These are phyloP conservation scores for Elsinoe necatrix DNA, from an alignment of 2,329 filamentous ascomycete species.

Conservation along the genomic window DNA sequence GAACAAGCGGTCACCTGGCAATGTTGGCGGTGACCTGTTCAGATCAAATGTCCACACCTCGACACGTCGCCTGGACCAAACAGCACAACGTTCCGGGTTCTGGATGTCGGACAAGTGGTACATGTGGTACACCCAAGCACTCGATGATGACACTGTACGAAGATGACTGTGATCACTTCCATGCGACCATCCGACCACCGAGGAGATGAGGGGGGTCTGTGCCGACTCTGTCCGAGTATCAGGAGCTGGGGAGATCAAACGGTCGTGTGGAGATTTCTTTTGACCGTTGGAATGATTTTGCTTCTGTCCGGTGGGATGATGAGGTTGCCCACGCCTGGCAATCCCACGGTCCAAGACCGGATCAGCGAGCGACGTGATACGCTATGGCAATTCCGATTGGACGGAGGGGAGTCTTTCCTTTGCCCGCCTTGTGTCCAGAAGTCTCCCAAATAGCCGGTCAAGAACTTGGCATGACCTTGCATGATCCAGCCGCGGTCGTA, in stretches of 20 bases:
- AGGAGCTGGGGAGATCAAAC: background rate
- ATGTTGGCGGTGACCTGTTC: constrained; percentile 3
- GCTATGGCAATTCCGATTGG: constrained; percentile 1
- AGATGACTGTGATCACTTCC: background rate
- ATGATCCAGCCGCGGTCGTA: constrained; percentile 12
- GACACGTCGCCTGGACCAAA: background rate
- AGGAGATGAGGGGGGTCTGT: constrained; percentile 3
- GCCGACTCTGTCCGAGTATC: background rate
- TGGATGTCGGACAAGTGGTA: background rate
- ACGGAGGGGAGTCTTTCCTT: background rate
- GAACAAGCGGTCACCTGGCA: background rate
- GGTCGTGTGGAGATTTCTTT: constrained; percentile 5
- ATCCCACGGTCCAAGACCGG: constrained; percentile 8
- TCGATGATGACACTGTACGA: background rate
- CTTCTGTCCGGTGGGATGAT: constrained; percentile 5
- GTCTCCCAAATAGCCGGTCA: constrained; percentile 3
- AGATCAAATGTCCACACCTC: background rate
- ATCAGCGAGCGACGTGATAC: constrained; percentile 5
- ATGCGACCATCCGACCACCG: constrained; percentile 1
- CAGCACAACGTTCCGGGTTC: background rate
- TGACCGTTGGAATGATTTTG: constrained; percentile 8
- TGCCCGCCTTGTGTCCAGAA: constrained; percentile 8
- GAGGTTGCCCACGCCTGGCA: background rate
- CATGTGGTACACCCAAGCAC: background rate
- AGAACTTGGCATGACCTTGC: constrained; percentile 9